Evolutionary conservation across 805 yeast species (phyloP), one percentile per base, ranked within the genome.

Genomic region (Pichia heedii): DNA sequence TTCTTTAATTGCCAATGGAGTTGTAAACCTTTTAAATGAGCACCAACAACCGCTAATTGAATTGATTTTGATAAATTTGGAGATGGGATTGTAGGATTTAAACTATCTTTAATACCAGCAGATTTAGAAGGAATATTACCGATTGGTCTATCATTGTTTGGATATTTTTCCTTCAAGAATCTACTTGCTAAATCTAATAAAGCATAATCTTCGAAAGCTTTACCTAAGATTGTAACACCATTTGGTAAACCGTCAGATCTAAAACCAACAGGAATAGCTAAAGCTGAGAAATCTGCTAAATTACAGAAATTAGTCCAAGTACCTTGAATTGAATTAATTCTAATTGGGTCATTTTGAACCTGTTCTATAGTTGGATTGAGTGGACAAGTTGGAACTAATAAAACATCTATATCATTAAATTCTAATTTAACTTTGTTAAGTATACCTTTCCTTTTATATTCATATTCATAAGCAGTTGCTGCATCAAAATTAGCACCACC

Each of bases 241-340:
- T 78, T 81, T 9, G 97, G 96, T 52, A 90, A 64, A 4, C 95
- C 95, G 61, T 90, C 97, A 2, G 73, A 54, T 29, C 89, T 73
- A 74, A 87, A 90, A 3, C 95, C 96, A 21, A 81, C 84, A 22
- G 98, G 97, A 43, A 90, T 72, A 0, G 97, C 87, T 54, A 90
- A 69, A 1, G 96, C 97, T 32, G 94, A 81, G 69, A 89, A 65
- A 58, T 90, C 97, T 3, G 96, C 95, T 60, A 90, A 73, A 62
- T 93, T 90, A 54, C 86, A 96, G 61, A 93, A 93, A 66, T 90
- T 90, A 26, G 97, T 90, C 81, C 95, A 90, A n/a, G 96, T 88
- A 27, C 98, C 98, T 67, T 93, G 98, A 57, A 72, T 71, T 6
- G 97, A 85, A 69, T 90, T 90, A 54, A 88, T 77, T 37, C 69